phyloP scores from a whole-genome alignment of 1,284 basidiomycete species.

The Ustilago cynodontis region DNA sequence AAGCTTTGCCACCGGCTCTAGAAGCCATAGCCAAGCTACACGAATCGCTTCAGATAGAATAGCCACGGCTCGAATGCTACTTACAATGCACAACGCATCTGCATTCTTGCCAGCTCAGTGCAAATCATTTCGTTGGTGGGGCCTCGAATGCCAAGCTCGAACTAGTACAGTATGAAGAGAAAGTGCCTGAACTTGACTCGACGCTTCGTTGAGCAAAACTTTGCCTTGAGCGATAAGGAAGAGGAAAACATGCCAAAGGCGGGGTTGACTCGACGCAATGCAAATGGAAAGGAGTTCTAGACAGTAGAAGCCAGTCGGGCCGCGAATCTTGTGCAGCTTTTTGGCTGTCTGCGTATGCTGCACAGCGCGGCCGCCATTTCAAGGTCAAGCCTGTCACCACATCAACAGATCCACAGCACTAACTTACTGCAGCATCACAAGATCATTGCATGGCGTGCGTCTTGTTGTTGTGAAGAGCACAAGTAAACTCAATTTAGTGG shows the following conservation, averaged over 20 bases:
- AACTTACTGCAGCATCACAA: slow-evolving; percentile 12
- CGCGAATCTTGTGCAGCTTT: slow-evolving; percentile 23
- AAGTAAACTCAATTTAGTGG: background rate
- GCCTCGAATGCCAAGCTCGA: background rate
- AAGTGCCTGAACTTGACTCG: background rate
- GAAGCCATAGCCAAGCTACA: slow-evolving; percentile 1
- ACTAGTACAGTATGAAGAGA: background rate
- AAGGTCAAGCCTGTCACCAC: background rate
- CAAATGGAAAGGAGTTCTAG: background rate
- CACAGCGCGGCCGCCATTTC: background rate
- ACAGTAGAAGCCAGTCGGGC: slow-evolving; percentile 34
- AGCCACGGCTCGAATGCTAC: background rate
- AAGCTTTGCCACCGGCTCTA: slow-evolving; percentile 2
- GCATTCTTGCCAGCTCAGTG: background rate
- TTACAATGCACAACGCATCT: background rate
- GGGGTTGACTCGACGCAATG: slow-evolving; percentile 8
- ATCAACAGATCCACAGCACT: background rate
- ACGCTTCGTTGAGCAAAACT: slow-evolving; percentile 6
- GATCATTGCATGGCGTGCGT: slow-evolving; percentile 4
- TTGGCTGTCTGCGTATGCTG: background rate
- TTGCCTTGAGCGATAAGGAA: background rate
- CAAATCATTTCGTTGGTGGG: background rate
- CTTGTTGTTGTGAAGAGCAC: background rate
- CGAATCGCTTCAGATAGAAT: background rate
- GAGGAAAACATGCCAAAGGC: slow-evolving; percentile 16